phyloP scores from a whole-genome alignment of 345 rosid genomes.

The Triadica sebifera region DNA sequence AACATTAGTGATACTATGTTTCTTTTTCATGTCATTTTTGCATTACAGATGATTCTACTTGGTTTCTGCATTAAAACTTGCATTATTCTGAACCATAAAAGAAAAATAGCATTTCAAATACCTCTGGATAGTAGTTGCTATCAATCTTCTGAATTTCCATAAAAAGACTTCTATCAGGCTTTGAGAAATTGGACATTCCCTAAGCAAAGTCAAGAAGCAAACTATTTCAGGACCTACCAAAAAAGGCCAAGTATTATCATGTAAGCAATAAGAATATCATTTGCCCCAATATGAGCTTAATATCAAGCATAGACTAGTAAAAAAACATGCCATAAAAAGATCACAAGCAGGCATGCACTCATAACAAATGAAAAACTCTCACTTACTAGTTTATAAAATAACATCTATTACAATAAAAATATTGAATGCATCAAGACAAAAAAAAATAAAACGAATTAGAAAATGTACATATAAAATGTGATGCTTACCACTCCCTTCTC shows the following conservation, averaged over 20 bases:
- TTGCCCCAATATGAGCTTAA: no score
- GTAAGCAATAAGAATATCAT: neutral
- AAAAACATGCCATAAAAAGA: no score
- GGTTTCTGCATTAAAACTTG: no score
- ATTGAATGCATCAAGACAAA: no score
- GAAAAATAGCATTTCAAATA: conserved; percentile 4
- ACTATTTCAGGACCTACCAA: conserved; percentile 15
- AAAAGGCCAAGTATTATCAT: neutral
- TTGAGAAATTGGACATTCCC: conserved; percentile 68
- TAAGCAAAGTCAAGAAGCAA: conserved; percentile 28
- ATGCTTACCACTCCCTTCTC: conserved; percentile 62
- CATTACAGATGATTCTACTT: no score
- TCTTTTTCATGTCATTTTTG: no score
- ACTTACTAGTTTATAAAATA: no score
- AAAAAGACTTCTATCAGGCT: conserved; percentile 55
- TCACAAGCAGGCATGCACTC: no score
- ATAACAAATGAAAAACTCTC: no score
- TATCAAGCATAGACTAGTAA: no score
- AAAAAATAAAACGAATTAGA: neutral
- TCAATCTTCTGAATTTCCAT: conserved; percentile 69
- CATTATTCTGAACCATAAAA: neutral
- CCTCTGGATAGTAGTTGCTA: conserved; percentile 72
- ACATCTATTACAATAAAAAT: no score
- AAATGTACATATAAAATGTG: neutral
- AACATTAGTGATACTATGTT: no score